Conservation (phyloP, 805 yeast species). For the Kodamaea laetipori region DNA sequence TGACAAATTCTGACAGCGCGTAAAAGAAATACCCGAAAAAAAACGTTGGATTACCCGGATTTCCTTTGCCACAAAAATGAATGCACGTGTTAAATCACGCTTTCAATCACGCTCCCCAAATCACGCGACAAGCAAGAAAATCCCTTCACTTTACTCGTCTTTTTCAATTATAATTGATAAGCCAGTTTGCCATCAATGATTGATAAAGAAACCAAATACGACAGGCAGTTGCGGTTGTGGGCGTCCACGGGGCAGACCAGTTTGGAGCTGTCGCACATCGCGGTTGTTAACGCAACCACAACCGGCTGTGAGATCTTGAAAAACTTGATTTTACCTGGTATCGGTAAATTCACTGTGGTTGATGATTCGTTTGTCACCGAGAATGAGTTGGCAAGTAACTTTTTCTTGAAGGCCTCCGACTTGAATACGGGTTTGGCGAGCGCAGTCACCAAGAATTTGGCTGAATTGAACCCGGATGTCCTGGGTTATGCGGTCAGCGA, state of each 20-base stretch:
- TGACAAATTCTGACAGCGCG: no score
- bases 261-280: constrained; percentile 58
- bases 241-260: constrained; percentile 70
- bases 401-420: constrained; percentile 54
- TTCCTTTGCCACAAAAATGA: no score
- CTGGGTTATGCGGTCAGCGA: constrained; percentile 31
- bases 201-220: constrained; percentile 60
- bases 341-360: constrained; percentile 64
- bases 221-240: constrained; percentile 90
- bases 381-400: constrained; percentile 57
- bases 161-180: no score
- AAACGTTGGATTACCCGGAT: no score
- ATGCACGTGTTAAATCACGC: no score
- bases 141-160: background rate
- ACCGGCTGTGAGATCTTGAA: constrained; percentile 71
- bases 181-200: constrained; percentile 20
- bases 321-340: constrained; percentile 74
- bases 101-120: no score
- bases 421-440: constrained; percentile 44
- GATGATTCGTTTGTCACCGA: constrained; percentile 45
- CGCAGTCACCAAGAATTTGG: constrained; percentile 42
- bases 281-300: constrained; percentile 59
- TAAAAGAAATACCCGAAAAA: no score
- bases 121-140: background rate
- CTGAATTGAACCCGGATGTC: constrained; percentile 65